phyloP scores from a whole-genome alignment of 2,329 filamentous ascomycete species.

The Xylariaceae sp. region DNA sequence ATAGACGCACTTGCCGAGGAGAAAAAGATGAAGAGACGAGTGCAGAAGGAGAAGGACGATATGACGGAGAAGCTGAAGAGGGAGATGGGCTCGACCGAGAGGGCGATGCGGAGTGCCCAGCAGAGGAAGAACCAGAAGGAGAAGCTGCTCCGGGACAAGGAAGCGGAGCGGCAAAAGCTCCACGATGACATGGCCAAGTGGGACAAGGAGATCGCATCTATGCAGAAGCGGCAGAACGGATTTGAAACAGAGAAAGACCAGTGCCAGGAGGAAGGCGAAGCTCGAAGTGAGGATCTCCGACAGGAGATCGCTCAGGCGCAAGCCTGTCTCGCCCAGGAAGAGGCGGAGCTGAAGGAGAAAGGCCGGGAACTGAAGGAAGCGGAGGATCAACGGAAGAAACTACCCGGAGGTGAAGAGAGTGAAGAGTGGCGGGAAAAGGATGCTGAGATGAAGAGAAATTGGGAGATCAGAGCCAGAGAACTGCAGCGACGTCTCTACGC shows the following conservation, averaged over 20 bases:
- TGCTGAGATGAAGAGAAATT: slow-evolving; percentile 48
- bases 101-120: slow-evolving; percentile 74
- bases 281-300: slow-evolving; percentile 47
- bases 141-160: slow-evolving; percentile 61
- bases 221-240: slow-evolving; percentile 49
- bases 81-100: slow-evolving; percentile 73
- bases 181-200: slow-evolving; percentile 65
- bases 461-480: slow-evolving; percentile 48
- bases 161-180: slow-evolving; percentile 62
- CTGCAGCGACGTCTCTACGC: slow-evolving; percentile 45
- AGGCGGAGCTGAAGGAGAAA: slow-evolving; percentile 68
- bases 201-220: slow-evolving; percentile 56
- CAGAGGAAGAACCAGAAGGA: slow-evolving; percentile 76
- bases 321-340: slow-evolving; percentile 58
- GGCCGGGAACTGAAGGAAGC: slow-evolving; percentile 66
- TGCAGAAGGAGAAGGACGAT: slow-evolving; percentile 85
- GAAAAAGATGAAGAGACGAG: slow-evolving; percentile 70
- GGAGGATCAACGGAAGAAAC: slow-evolving; percentile 63
- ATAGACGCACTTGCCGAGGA: slow-evolving; percentile 68
- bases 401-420: slow-evolving; percentile 56
- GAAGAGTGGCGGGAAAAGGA: slow-evolving; percentile 51
- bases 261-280: slow-evolving; percentile 46
- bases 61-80: slow-evolving; percentile 78
- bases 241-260: slow-evolving; percentile 50
- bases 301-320: slow-evolving; percentile 56